Evolutionary conservation across 495 filamentous ascomycete genomes (phyloP).

Genomic region (Clohesyomyces aquaticus): DNA sequence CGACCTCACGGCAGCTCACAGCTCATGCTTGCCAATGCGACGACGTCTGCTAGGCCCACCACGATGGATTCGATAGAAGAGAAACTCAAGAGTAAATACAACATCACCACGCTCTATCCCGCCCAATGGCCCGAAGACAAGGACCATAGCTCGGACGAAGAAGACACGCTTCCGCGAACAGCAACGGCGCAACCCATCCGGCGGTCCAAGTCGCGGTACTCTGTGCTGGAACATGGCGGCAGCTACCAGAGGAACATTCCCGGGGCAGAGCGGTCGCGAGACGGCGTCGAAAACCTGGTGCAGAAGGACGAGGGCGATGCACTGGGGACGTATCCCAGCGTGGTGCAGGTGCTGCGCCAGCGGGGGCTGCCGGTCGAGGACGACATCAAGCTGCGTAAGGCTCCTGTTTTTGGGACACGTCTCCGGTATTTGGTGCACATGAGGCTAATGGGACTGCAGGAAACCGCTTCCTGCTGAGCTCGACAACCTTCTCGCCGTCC

Average conservation of each 20-base stretch:
- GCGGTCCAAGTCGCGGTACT: conserved; percentile 76
- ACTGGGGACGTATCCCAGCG: conserved; percentile 76
- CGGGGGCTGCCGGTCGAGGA: conserved; percentile 83
- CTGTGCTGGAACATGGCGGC: conserved; percentile 74
- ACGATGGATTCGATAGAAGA: conserved; percentile 55
- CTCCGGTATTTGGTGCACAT: too few relatives aligned
- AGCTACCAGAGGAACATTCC: conserved; percentile 69
- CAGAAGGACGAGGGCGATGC: conserved; percentile 92
- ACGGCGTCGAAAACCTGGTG: conserved; percentile 72
- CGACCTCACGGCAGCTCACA: too few relatives aligned
- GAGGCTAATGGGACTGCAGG: too few relatives aligned
- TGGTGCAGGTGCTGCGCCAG: conserved; percentile 76
- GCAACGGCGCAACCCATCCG: conserved; percentile 46
- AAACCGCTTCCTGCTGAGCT: conserved; percentile 91
- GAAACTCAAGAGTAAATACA: conserved; percentile 85
- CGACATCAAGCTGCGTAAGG: conserved; percentile 72
- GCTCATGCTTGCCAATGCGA: too few relatives aligned
- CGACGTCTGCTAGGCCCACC: too few relatives aligned
- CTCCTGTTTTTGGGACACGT: conserved; percentile 13
- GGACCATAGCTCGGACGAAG: conserved; percentile 69
- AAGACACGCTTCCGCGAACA: conserved; percentile 56
- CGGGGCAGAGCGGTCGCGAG: conserved; percentile 68
- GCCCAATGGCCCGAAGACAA: conserved; percentile 85
- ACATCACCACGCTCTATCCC: conserved; percentile 77
- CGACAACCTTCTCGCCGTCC: conserved; percentile 90